Evolutionary conservation across 257 asterid species (phyloP).

Genomic region (Cruciata laevipes): DNA sequence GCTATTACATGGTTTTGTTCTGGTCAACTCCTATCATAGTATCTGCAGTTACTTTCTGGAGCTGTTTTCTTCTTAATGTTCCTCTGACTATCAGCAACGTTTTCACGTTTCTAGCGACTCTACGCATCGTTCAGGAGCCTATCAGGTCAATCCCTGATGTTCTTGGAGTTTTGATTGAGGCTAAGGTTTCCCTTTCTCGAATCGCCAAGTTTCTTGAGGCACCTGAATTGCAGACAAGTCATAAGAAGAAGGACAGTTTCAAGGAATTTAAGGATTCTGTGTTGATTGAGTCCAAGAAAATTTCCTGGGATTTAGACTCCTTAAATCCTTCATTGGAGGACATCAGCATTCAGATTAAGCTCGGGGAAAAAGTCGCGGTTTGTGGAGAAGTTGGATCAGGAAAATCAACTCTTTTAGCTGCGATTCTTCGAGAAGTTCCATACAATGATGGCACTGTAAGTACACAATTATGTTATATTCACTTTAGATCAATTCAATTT

Average conservation of each 20-base stretch:
- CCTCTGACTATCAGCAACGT: constrained; percentile 29
- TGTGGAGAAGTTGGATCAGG: constrained; percentile 49
- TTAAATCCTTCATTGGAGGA: constrained; percentile 11
- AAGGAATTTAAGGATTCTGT: constrained; percentile 11
- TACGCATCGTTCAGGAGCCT: constrained; percentile 38
- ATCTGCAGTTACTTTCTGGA: constrained; percentile 32
- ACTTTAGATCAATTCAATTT: not conserved
- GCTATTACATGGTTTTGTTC: constrained; percentile 25
- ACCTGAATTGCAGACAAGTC: constrained; percentile 22
- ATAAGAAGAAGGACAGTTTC: not conserved
- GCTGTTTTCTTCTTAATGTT: constrained; percentile 24
- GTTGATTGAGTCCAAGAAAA: constrained; percentile 14
- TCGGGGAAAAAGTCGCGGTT: constrained; percentile 30
- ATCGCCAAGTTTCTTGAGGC: constrained; percentile 33
- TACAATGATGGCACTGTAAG: constrained; percentile 29
- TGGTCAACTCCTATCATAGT: constrained; percentile 37
- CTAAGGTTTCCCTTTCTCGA: constrained; percentile 32
- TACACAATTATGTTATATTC: not conserved
- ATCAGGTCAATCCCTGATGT: constrained; percentile 32
- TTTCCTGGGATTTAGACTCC: constrained; percentile 26
- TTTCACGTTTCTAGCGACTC: constrained; percentile 32
- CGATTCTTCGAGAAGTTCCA: constrained; percentile 38
- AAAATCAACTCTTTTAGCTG: constrained; percentile 33
- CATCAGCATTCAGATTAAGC: constrained; percentile 24
- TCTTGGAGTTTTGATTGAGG: constrained; percentile 29